Percentiles rank a stretch among this genome's conserved stretches.
phyloP scores from a whole-genome alignment of 306 rosid genomes.

The Astragalus membranaceus region DNA sequence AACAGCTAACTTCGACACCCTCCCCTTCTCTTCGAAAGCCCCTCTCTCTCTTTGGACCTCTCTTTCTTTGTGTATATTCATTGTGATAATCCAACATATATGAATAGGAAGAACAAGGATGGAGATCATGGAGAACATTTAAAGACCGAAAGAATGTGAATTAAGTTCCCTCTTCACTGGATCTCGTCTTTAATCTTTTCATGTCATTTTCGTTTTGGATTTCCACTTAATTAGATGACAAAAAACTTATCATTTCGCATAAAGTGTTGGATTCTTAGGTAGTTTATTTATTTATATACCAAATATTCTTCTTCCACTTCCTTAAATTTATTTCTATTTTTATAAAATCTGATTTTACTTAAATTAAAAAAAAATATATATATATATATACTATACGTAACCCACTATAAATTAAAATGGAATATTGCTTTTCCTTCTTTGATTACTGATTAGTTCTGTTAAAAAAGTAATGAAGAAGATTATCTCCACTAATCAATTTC shows the following conservation, averaged over 20 bases:
- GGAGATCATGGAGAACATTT: constrained; percentile 28
- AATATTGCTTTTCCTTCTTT: neutral
- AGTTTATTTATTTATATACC: neutral
- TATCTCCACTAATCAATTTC: neutral
- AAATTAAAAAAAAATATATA: neutral
- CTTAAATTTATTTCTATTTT: neutral
- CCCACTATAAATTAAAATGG: neutral
- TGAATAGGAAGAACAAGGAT: constrained; percentile 20
- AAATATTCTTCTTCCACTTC: constrained; percentile 31
- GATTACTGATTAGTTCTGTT: neutral
- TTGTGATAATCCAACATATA: no score
- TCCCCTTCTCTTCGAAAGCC: no score
- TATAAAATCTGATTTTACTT: neutral
- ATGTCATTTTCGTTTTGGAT: constrained; percentile 28
- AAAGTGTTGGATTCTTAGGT: constrained; percentile 27
- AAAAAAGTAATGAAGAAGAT: constrained; percentile 1
- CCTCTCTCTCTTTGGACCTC: no score
- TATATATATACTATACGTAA: neutral
- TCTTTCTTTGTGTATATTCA: no score
- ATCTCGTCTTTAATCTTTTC: constrained; percentile 28
- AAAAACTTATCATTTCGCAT: constrained; percentile 33
- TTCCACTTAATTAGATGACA: constrained; percentile 25
- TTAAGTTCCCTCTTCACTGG: constrained; percentile 34
- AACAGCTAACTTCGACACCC: no score
- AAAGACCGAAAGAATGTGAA: constrained; percentile 34